Evolutionary conservation across 2,329 filamentous ascomycete species (phyloP).

Genomic region (Biscogniauxia marginata): DNA sequence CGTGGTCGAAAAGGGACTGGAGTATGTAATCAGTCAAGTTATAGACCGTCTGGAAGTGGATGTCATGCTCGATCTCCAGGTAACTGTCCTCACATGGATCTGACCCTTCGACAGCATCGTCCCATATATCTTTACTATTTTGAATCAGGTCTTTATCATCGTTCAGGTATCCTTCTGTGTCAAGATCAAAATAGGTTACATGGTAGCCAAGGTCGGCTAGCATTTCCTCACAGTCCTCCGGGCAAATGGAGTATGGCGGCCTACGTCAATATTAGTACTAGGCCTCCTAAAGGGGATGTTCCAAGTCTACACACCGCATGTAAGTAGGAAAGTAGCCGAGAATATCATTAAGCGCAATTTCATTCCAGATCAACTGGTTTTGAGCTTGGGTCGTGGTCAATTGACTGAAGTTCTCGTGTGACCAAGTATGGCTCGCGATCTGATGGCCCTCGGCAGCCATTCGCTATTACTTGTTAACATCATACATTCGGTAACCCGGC

Average conservation of each 20-base stretch:
- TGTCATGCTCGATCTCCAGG: conserved; percentile 45
- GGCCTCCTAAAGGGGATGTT: background rate
- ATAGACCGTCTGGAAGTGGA: conserved; percentile 45
- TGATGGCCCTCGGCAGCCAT: conserved; percentile 36
- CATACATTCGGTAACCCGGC: background rate
- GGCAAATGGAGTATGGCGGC: conserved; percentile 34
- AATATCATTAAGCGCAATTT: conserved; percentile 35
- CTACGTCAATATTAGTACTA: conserved; percentile 11
- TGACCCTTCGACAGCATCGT: conserved; percentile 31
- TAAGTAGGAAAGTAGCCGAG: conserved; percentile 35
- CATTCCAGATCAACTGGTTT: conserved; percentile 35
- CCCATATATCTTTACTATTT: conserved; percentile 37
- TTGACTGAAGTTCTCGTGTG: conserved; percentile 33
- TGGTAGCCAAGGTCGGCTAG: conserved; percentile 32
- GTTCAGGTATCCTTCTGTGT: conserved; percentile 34
- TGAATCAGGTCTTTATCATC: conserved; percentile 34
- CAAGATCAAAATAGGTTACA: conserved; percentile 32
- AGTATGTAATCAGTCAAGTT: conserved; percentile 47
- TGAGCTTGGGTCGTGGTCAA: conserved; percentile 28
- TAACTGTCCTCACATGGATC: conserved; percentile 30
- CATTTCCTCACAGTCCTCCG: conserved; percentile 26
- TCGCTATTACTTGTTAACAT: conserved; percentile 25
- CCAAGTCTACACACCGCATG: conserved; percentile 27
- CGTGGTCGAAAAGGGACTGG: conserved; percentile 39
- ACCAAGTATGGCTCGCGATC: conserved; percentile 36